Base-by-base conservation (phyloP, 768 basidiomycete genomes). In the Phanerodontia chrysosporium region DNA sequence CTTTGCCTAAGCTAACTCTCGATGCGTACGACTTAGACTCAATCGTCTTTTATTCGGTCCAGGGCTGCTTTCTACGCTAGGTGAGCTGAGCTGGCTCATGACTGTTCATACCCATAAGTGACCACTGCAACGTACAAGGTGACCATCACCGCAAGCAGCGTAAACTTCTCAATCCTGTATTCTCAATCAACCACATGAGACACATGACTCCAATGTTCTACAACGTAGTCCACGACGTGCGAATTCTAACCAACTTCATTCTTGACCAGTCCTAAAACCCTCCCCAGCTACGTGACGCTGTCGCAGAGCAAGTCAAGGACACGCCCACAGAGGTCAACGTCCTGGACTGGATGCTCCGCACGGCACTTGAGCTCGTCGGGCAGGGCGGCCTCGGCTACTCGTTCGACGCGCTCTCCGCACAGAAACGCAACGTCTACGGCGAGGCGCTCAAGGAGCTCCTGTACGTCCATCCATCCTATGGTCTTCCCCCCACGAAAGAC, bases 381-480 rank as follows among this genome's bases (percentile, higher is more conserved):
- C 79, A 78, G 67, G 75, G 75, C 18, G 79, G 81, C 3, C 70
- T 83, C 28, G 76, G 76, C 0, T 70, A 69, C 45, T 73, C 75
- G 1, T 76, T 76, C 51, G 74, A 76, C 32, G 57, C 66, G 2
- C 69, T 82, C 3, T 30, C 51, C 10, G 49, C 27, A 3, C 28
- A 49, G 25, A 74, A 58, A 16, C 51, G 45, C 18, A 64, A 70
- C 57, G 53, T 56, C 18, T 72, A 67, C 49, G 68, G 60, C 16
- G 64, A 64, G 24, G 68, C 68, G 8, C 57, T 72, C 32, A 69
- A 70, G 61, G 62, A 64, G 72, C 64, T 73, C 66, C 36, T 79
- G 66, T 69, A n/a, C 22, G 67, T 29, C 14, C 5, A 45, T 9
- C 24, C 57, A 1, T 3, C 32, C 4, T 44, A 13, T 35, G 6